These are phyloP conservation scores for Mycena metata DNA, from an alignment of 768 basidiomycete genomes.

Conservation along the genomic window DNA sequence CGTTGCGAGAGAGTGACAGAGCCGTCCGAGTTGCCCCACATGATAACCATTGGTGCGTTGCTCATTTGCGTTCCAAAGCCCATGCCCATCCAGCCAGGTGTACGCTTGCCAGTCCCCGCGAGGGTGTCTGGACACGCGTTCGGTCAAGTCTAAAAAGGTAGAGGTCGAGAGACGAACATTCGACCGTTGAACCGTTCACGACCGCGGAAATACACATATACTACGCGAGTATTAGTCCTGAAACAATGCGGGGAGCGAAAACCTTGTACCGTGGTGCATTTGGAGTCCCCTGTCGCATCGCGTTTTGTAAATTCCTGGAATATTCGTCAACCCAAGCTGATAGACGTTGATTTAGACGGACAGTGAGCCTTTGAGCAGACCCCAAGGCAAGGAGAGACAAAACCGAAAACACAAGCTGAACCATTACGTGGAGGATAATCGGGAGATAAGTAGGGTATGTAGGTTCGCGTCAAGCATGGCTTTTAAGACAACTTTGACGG, in stretches of 20 bases:
- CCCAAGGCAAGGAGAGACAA: constrained; percentile 26
- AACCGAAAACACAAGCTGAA: constrained; percentile 17
- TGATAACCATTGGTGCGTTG: constrained; percentile 76
- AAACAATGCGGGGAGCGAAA: neutral
- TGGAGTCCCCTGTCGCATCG: constrained; percentile 31
- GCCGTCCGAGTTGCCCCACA: constrained; percentile 77
- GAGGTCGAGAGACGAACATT: constrained; percentile 50
- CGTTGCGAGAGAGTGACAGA: constrained; percentile 77
- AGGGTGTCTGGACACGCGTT: constrained; percentile 56
- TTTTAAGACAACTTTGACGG: neutral
- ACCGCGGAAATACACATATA: constrained; percentile 63
- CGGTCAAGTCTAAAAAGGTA: neutral
- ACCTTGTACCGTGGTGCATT: constrained; percentile 40
- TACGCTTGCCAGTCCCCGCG: constrained; percentile 55
- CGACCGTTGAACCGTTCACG: constrained; percentile 59
- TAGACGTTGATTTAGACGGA: neutral
- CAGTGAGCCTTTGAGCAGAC: too few species aligned
- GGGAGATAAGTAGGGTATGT: neutral
- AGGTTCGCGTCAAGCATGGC: too few species aligned
- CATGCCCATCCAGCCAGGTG: constrained; percentile 75
- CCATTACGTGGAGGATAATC: constrained; percentile 18
- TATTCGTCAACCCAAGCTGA: neutral
- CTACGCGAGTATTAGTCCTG: constrained; percentile 42
- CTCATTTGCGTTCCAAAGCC: constrained; percentile 72
- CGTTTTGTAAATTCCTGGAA: constrained; percentile 28